Evolutionary conservation across 768 basidiomycete genomes (phyloP), one percentile per base, ranked within the genome.

Genomic region (Mycena sanguinolenta): DNA sequence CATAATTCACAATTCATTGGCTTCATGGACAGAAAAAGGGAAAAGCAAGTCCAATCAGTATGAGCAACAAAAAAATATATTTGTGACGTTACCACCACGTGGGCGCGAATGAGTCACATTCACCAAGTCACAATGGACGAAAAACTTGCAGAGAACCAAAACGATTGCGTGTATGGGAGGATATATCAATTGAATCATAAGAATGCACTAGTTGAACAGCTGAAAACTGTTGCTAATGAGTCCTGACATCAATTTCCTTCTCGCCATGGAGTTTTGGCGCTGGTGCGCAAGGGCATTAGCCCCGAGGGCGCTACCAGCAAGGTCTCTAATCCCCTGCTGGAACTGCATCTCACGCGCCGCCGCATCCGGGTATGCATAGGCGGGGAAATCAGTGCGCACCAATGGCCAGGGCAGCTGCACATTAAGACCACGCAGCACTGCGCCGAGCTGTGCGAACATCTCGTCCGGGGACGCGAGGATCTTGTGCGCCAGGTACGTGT

Each of bases 401-500:
- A 73, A 25, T 16, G 72, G 72, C 69, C 69, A 70, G 8, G 72
- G 72, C 46, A 73, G 60, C 59, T 70, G 67, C 34, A 73, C 38
- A 34, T 60, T 60, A 17, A 73, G 50, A 3, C 64, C 68, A 2
- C 69, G 68, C 42, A 70, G 30, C 30, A 21, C 68, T 0, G 68
- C 55, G 28, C 67, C 64, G 34, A 73, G 58, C 52, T 70, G 68
- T 28, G 68, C 64, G 65, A 46, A 73, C 67, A 67, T 70, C 2
- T 65, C 68, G 21, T 69, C 67, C 30, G 72, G 72, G 8, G 10
- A 23, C 1, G 72, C 50, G 34, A 73, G 68, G 46, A 73, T 73
- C 64, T 73, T 73, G 61, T 73, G 72, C n/a, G 67, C 64, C n/a
- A 73, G 68, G 66, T 61, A 69, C 5, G 72, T 70, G 58, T 73